phyloP scores from a whole-genome alignment of 495 filamentous ascomycete species.

The Achaetomiella virescens region DNA sequence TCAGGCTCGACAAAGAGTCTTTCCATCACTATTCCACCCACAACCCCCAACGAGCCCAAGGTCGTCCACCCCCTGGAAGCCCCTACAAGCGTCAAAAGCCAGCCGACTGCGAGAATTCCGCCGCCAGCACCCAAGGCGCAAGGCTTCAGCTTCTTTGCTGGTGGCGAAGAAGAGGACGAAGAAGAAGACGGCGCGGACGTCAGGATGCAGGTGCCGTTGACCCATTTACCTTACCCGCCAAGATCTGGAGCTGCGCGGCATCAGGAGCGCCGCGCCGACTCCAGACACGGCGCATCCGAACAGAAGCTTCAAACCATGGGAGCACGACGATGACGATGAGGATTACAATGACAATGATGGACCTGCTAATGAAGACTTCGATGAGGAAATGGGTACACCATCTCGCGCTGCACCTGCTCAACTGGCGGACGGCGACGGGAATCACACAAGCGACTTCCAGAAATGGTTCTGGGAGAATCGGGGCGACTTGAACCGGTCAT shows the following conservation, averaged over 20 bases:
- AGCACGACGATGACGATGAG: constrained; percentile 32
- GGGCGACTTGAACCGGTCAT: constrained; percentile 81
- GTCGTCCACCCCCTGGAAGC: constrained; percentile 82
- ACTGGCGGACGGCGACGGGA: constrained; percentile 25
- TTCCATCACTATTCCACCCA: constrained; percentile 46
- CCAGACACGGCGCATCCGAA: constrained; percentile 82
- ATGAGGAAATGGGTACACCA: constrained; percentile 21
- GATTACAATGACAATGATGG: constrained; percentile 38
- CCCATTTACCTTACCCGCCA: constrained; percentile 73
- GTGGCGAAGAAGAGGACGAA: constrained; percentile 39
- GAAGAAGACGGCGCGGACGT: constrained; percentile 38
- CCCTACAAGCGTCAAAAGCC: constrained; percentile 65
- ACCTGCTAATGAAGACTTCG: constrained; percentile 25
- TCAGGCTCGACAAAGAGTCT: constrained; percentile 39
- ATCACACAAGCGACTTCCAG: constrained; percentile 59
- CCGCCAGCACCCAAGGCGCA: constrained; percentile 22
- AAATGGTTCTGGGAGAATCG: constrained; percentile 92
- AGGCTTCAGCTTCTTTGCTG: constrained; percentile 48
- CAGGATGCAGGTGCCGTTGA: constrained; percentile 53
- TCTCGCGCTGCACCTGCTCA: constrained; percentile 13
- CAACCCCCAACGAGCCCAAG: constrained; percentile 40
- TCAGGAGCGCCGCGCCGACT: constrained; percentile 84
- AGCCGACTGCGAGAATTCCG: constrained; percentile 19
- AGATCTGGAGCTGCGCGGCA: constrained; percentile 65
- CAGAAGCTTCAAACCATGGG: constrained; percentile 49